Evolutionary conservation across 2,329 filamentous ascomycete genomes (phyloP), one percentile per base, ranked within the genome.

Genomic region (Ophiostoma ulmi): DNA sequence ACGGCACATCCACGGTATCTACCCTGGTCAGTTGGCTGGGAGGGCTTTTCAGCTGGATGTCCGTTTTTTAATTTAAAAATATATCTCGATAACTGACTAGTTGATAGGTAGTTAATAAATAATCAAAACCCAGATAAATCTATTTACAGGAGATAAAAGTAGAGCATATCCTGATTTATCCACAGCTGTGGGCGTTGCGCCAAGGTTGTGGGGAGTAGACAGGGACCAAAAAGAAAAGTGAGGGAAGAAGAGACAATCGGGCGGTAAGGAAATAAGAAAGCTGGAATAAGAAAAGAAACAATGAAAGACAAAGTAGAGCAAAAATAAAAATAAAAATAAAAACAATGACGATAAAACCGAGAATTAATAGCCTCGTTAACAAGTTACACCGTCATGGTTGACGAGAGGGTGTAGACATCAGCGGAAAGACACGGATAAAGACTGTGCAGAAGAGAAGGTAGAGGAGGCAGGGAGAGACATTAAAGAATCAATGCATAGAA

Each of bases 121-220:
- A 11, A 39, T 39, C n/a, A n/a, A 48, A 48, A 20, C 17, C 6
- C 3, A 48, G 44, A 48, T 48, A 48, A 48, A 48, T 48, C 14
- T n/a, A 48, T 48, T 48, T 48, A 48, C 44, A n/a, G n/a, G 44
- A 48, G n/a, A 48, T 48, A 48, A 48, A 6, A 39, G 8, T 13
- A 48, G 5, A 48, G 44, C 17, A 35, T 7, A 63, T 35, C 26
- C 26, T 63, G 58, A 20, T 63, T 63, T 35, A 63, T 35, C 58
- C 58, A 63, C 58, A 63, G 52, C 5, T 26, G 22, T 14, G 22
- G 58, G 58, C 58, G 26, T 63, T 63, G 58, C 22, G 58, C 58
- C 58, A 63, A 63, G 26, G 41, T 55, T 66, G 69, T 70, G 69
- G 22, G 44, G 58, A 63, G 58, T 35, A 48, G 44, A 48, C 44